Evolutionary conservation across 2,329 filamentous ascomycete species (phyloP).

Genomic region (Cercospora sp.): DNA sequence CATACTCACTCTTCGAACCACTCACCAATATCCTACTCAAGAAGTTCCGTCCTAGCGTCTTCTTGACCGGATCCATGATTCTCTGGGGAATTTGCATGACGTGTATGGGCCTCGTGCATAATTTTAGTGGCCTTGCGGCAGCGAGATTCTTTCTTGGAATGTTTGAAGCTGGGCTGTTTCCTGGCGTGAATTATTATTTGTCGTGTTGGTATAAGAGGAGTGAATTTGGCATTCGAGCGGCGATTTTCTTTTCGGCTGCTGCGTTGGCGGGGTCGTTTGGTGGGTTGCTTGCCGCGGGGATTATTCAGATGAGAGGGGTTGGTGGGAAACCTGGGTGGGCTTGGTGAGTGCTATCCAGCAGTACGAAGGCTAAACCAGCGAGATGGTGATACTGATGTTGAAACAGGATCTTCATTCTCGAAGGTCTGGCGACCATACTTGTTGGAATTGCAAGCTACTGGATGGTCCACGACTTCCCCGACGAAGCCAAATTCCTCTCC

Average conservation of each 20-base stretch:
- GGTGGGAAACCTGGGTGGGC: conserved; percentile 42
- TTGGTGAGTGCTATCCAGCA: conserved; percentile 10
- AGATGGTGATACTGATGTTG: neutral
- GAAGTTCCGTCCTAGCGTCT: conserved; percentile 69
- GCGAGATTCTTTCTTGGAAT: conserved; percentile 63
- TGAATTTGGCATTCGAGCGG: conserved; percentile 77
- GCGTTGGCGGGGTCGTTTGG: conserved; percentile 77
- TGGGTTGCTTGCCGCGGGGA: conserved; percentile 69
- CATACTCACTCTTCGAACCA: conserved; percentile 76
- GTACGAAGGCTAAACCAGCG: neutral
- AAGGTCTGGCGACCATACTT: conserved; percentile 69
- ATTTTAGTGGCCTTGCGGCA: conserved; percentile 25
- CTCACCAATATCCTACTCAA: conserved; percentile 79
- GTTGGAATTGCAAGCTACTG: conserved; percentile 70
- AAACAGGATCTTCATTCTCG: conserved; percentile 33
- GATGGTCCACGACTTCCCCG: conserved; percentile 81
- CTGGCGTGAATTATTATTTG: conserved; percentile 71
- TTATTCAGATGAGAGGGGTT: conserved; percentile 67
- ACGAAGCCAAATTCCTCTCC: conserved; percentile 65
- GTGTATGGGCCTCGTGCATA: conserved; percentile 26
- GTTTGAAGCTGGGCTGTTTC: conserved; percentile 67
- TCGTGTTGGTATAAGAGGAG: conserved; percentile 79
- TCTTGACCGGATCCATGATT: conserved; percentile 73
- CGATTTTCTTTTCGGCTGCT: conserved; percentile 81
- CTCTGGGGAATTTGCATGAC: conserved; percentile 70